A percentile compares a stretch with the other conserved stretches of the same genome.
These are phyloP conservation scores for Pseudonitzschia delicatissima DNA, from an alignment of 108 stramenopile species.

Conservation along the genomic window DNA sequence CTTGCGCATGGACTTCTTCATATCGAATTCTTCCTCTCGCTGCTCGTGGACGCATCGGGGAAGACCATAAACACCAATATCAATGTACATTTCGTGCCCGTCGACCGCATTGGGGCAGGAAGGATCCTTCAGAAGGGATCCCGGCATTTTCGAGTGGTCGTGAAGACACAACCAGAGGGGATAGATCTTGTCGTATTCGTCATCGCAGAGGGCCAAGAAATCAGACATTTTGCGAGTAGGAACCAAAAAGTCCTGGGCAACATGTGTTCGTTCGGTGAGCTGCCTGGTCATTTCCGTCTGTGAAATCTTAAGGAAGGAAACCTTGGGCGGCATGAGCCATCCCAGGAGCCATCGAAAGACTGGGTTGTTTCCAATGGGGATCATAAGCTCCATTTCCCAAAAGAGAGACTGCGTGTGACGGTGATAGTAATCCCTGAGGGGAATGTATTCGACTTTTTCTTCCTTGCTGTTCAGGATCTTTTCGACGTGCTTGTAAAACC, in stretches of 20 bases:
- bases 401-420: constrained; percentile 52
- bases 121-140: constrained; percentile 30
- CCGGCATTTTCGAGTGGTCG: constrained; percentile 20
- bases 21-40: constrained; percentile 41
- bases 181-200: constrained; percentile 46
- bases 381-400: constrained; percentile 67
- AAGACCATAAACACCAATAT: constrained; percentile 57
- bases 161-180: constrained; percentile 58
- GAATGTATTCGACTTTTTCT: constrained; percentile 46
- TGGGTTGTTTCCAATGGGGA: constrained; percentile 58
- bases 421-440: constrained; percentile 55
- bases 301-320: constrained; percentile 43
- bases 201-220: constrained; percentile 21
- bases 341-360: constrained; percentile 54
- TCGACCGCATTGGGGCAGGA: background rate
- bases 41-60: constrained; percentile 36
- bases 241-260: constrained; percentile 57
- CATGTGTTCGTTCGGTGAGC: constrained; percentile 30
- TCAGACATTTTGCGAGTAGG: constrained; percentile 45
- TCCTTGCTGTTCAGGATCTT: constrained; percentile 18
- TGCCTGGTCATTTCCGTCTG: constrained; percentile 39
- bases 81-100: constrained; percentile 46
- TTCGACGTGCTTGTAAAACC: constrained; percentile 62
- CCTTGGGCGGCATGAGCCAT: constrained; percentile 56
- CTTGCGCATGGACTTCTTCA: constrained; percentile 23